Percentiles rank a stretch among this genome's conserved stretches.
These are phyloP conservation scores for Acanthamoeba royreba DNA, from an alignment of 208 protist species.

Conservation along the genomic window DNA sequence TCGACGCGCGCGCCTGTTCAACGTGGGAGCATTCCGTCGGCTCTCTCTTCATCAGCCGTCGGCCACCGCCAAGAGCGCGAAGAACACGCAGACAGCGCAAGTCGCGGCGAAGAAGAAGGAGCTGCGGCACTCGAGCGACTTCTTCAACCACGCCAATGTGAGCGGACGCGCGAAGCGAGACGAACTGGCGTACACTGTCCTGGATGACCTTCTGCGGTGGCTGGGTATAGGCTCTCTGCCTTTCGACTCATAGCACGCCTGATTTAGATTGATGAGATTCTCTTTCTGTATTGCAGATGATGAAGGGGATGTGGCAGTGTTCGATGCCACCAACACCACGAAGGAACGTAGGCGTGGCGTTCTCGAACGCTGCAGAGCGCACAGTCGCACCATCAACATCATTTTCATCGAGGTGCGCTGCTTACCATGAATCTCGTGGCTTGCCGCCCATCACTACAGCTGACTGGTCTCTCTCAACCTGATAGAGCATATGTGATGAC, in stretches of 20 bases:
- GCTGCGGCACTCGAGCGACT: constrained; percentile 21
- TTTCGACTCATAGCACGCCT: not conserved
- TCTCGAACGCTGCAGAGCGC: not conserved
- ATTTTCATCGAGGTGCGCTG: constrained; percentile 43
- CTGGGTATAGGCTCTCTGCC: not conserved
- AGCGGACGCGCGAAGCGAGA: not conserved
- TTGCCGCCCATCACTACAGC: too few relatives aligned
- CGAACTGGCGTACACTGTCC: constrained; percentile 2
- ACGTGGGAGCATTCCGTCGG: constrained; percentile 23
- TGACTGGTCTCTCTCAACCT: too few relatives aligned
- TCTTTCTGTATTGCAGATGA: not conserved
- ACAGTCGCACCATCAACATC: constrained; percentile 24
- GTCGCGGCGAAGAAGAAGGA: not conserved
- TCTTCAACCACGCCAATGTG: constrained; percentile 41
- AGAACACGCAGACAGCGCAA: not conserved
- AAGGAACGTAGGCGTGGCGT: not conserved
- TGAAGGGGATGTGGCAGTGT: constrained; percentile 45
- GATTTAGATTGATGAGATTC: not conserved
- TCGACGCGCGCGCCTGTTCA: constrained; percentile 26
- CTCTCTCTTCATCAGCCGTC: not conserved
- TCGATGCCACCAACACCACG: constrained; percentile 59
- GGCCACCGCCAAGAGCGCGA: not conserved
- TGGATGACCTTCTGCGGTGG: constrained; percentile 32
- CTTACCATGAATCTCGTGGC: not conserved
- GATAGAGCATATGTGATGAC: not conserved